A percentile compares a stretch with the other conserved stretches of the same genome.
Conservation (phyloP, 1,284 basidiomycete species). For the Phaffia rhodozyma region DNA sequence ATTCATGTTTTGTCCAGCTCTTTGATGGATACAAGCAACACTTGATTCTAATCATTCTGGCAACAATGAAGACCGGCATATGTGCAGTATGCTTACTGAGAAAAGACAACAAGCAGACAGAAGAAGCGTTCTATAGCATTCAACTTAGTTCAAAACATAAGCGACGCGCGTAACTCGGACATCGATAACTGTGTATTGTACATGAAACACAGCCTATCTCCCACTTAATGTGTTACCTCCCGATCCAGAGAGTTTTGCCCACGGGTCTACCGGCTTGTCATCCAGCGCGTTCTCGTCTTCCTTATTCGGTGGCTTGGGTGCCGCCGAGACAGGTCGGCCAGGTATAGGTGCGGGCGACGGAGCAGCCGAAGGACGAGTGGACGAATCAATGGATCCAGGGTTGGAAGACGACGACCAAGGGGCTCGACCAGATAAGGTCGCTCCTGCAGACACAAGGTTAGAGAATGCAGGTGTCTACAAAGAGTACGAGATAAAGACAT, state of each 20-base stretch:
- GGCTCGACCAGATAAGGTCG: constrained; percentile 15
- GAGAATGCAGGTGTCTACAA: constrained; percentile 12
- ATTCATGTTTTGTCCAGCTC: too few species aligned
- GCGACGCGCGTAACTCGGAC: too few species aligned
- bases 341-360: neutral
- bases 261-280: constrained; percentile 10
- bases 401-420: constrained; percentile 5
- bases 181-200: too few species aligned
- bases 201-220: neutral
- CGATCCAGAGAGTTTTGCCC: constrained; percentile 3
- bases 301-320: neutral
- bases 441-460: constrained; percentile 1
- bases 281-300: neutral
- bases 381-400: neutral
- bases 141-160: too few species aligned
- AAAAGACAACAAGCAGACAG: too few species aligned
- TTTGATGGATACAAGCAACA: too few species aligned
- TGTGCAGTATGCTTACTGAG: too few species aligned
- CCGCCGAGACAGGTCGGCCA: neutral
- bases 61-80: too few species aligned
- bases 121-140: too few species aligned
- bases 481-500: neutral
- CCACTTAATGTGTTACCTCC: constrained; percentile 15
- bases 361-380: neutral
- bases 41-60: too few species aligned